Percentiles rank a stretch among this genome's conserved stretches.
These are phyloP conservation scores for Hysterium pulicare DNA, from an alignment of 2,329 filamentous ascomycete genomes.

Conservation along the genomic window DNA sequence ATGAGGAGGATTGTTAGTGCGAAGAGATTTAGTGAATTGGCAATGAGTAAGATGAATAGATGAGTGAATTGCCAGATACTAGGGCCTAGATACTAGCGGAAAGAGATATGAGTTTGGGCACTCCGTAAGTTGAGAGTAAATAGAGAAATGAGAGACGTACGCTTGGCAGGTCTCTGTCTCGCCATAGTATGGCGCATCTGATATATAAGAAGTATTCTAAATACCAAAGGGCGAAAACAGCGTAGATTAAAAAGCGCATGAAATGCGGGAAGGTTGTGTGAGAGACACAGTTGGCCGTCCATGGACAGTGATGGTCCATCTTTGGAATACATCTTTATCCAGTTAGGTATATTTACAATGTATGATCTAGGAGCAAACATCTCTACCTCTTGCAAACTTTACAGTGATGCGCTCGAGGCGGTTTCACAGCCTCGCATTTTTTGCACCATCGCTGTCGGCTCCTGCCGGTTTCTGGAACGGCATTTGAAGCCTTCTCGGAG, in stretches of 20 bases:
- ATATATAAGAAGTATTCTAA: conserved; percentile 60
- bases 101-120: conserved; percentile 4
- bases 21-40: conserved; percentile 58
- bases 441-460: conserved; percentile 62
- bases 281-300: conserved; percentile 80
- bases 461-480: conserved; percentile 8
- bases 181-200: conserved; percentile 61
- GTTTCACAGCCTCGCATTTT: conserved; percentile 72
- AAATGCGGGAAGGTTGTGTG: conserved; percentile 81
- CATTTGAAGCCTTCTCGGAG: background rate
- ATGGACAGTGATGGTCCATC: conserved; percentile 87
- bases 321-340: conserved; percentile 70
- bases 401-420: conserved; percentile 78
- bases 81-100: conserved; percentile 67
- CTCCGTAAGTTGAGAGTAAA: background rate
- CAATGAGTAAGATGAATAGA: conserved; percentile 58
- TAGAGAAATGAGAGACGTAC: conserved; percentile 38
- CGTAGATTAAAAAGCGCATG: conserved; percentile 70
- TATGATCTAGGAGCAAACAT: conserved; percentile 1
- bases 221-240: conserved; percentile 60
- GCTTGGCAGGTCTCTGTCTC: conserved; percentile 62
- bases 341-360: too few species aligned
- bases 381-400: conserved; percentile 62
- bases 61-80: conserved; percentile 56
- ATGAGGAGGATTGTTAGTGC: conserved; percentile 63